Conservation (phyloP, 2,329 filamentous ascomycete genomes). For the Penicillium sp. region DNA sequence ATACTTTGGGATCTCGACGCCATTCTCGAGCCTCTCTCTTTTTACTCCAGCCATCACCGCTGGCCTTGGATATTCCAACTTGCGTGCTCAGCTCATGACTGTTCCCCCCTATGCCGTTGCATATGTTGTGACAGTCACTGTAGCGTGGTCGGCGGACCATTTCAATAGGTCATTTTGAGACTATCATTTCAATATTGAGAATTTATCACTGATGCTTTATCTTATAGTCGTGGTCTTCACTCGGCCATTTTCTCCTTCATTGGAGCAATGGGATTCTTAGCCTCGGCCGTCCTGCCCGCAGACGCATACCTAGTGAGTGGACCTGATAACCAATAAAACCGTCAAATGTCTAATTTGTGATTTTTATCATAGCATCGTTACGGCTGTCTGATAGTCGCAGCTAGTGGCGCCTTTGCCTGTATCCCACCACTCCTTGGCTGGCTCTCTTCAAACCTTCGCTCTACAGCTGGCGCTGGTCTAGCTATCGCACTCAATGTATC, state of each 20-base stretch:
- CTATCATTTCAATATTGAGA: too few species aligned
- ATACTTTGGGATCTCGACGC: slow-evolving; percentile 57
- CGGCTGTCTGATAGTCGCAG: slow-evolving; percentile 69
- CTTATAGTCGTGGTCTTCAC: slow-evolving; percentile 52
- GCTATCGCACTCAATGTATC: slow-evolving; percentile 73
- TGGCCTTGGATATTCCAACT: slow-evolving; percentile 58
- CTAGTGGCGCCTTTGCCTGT: slow-evolving; percentile 68
- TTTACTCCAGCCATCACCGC: slow-evolving; percentile 68
- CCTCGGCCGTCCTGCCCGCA: slow-evolving; percentile 65
- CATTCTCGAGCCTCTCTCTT: slow-evolving; percentile 62
- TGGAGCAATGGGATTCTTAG: slow-evolving; percentile 62
- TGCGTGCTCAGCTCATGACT: slow-evolving; percentile 67
- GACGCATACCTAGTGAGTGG: slow-evolving; percentile 55
- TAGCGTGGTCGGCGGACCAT: slow-evolving; percentile 65
- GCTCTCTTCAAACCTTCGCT: slow-evolving; percentile 69
- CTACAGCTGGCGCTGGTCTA: slow-evolving; percentile 66
- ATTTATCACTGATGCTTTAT: background rate
- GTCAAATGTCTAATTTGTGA: background rate
- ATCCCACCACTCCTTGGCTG: slow-evolving; percentile 73
- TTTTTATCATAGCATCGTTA: slow-evolving; percentile 56
- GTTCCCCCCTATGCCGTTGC: slow-evolving; percentile 67
- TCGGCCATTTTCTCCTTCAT: slow-evolving; percentile 55
- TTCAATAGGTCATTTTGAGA: slow-evolving; percentile 19
- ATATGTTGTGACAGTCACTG: slow-evolving; percentile 56
- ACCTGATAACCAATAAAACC: background rate